These are phyloP conservation scores for Podila epicladia DNA, from an alignment of 192 early-diverging fungal species.

Conservation along the genomic window DNA sequence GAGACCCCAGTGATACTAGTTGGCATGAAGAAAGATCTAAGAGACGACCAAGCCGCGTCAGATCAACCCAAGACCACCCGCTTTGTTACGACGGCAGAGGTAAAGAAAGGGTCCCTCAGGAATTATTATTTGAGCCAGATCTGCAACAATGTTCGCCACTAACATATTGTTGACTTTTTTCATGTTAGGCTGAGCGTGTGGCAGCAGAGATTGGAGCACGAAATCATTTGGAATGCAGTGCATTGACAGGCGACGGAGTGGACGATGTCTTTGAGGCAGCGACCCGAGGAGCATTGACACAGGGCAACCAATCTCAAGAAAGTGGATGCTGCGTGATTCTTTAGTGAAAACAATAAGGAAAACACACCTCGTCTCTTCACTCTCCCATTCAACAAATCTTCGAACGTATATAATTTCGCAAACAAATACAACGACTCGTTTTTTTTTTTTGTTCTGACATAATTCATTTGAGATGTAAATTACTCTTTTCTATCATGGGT, in stretches of 20 bases:
- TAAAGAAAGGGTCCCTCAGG: conserved; percentile 15
- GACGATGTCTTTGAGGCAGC: conserved; percentile 65
- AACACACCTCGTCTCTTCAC: background rate
- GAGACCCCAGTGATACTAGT: conserved; percentile 87
- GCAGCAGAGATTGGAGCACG: conserved; percentile 77
- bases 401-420: background rate
- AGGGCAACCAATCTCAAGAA: conserved; percentile 46
- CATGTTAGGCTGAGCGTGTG: conserved; percentile 69
- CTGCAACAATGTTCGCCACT: background rate
- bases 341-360: background rate
- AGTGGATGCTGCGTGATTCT: conserved; percentile 46
- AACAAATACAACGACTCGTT: background rate
- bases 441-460: background rate
- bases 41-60: conserved; percentile 76
- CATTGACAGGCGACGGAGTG: conserved; percentile 77
- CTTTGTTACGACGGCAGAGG: conserved; percentile 80
- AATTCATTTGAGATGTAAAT: too few species aligned
- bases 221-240: conserved; percentile 87
- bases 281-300: conserved; percentile 53
- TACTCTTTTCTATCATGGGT: background rate
- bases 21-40: conserved; percentile 90
- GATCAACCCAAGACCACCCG: conserved; percentile 70
- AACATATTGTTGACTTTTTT: conserved; percentile 5
- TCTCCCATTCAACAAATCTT: background rate
- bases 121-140: background rate